Base-by-base conservation (phyloP, 495 filamentous ascomycete species). In the Haplographium delicatum region DNA sequence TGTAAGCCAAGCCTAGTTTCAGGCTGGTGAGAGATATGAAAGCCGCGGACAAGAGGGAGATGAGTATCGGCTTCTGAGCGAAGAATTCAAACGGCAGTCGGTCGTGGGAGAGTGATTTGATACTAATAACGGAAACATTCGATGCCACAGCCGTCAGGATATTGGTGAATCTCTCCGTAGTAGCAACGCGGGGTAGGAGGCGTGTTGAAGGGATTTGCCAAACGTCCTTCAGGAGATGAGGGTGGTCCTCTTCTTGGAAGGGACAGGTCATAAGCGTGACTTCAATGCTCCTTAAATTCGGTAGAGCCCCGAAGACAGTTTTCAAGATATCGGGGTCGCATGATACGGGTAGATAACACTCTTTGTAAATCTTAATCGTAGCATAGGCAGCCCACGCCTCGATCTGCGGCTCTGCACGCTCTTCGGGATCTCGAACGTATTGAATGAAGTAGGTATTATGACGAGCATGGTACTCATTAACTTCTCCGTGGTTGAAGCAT, bases 381-480 rank as follows among this genome's bases (percentile, higher is more conserved):
- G 31, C 33, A 27, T 53, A 60, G 13, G 1, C n/a, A 3, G 11
- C 23, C 57, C 53, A 57, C 10, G 44, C 31, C 4, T 11, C 40
- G 19, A 15, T 41, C 22, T 24, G 22, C 7, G 13, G 18, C 22
- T 44, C 44, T 18, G 27, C 10, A 19, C 51, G 47, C 9, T 27
- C 22, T 18, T 59, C 57, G 16, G 48, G 30, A 23, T 57, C 50
- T 25, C 44, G 27, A 18, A 42, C 45, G 20, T 56, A 56, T 10
- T 53, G 20, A 3, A 53, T 19, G 27, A 56, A 56, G 28, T 60
- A 56, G 15, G 45, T 44, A 27, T 60, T 60, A 24, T 60, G 53
- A 1, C 57, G 47, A 9, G 48, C 53, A 33, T 60, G 53, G 22
- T 60, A 56, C 23, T 60, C 57, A 34, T 60, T 53, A 8, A 60